A percentile compares a stretch with the other conserved stretches of the same genome.
These are phyloP conservation scores for Kodamaea sagamina DNA, from an alignment of 805 yeast genomes.

Conservation along the genomic window DNA sequence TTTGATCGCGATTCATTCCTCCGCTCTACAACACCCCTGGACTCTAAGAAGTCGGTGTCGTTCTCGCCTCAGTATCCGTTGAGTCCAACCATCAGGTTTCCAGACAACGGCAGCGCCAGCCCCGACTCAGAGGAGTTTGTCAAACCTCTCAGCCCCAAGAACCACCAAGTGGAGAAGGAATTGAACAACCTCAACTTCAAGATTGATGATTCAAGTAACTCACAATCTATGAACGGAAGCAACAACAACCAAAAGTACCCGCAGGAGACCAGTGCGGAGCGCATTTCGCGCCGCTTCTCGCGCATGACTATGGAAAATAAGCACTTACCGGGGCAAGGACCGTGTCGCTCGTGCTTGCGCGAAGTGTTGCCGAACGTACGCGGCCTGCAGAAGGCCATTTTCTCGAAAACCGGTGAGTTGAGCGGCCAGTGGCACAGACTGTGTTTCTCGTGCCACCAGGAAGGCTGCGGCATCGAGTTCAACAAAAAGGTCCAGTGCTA, in stretches of 20 bases:
- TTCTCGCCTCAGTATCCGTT: conserved; percentile 1
- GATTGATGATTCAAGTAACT: background rate
- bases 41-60: conserved; percentile 1
- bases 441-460: conserved; percentile 71
- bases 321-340: conserved; percentile 61
- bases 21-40: conserved; percentile 4
- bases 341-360: conserved; percentile 72
- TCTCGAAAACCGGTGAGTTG: conserved; percentile 80
- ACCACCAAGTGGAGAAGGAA: conserved; percentile 35
- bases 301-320: conserved; percentile 7
- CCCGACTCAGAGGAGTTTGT: conserved; percentile 14
- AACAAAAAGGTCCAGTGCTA: conserved; percentile 67
- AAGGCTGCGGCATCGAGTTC: conserved; percentile 57
- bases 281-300: conserved; percentile 8
- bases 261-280: background rate
- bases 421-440: conserved; percentile 93
- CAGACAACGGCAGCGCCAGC: background rate
- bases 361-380: conserved; percentile 46
- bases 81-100: conserved; percentile 9
- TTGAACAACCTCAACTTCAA: conserved; percentile 31
- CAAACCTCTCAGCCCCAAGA: conserved; percentile 38
- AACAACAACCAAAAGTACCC: conserved; percentile 4
- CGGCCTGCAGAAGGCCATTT: conserved; percentile 59
- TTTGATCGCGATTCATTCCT: conserved; percentile 10
- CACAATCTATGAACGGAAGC: conserved; percentile 1